Evolutionary conservation across 2,329 filamentous ascomycete genomes (phyloP).

Genomic region (Fusarium clavum): DNA sequence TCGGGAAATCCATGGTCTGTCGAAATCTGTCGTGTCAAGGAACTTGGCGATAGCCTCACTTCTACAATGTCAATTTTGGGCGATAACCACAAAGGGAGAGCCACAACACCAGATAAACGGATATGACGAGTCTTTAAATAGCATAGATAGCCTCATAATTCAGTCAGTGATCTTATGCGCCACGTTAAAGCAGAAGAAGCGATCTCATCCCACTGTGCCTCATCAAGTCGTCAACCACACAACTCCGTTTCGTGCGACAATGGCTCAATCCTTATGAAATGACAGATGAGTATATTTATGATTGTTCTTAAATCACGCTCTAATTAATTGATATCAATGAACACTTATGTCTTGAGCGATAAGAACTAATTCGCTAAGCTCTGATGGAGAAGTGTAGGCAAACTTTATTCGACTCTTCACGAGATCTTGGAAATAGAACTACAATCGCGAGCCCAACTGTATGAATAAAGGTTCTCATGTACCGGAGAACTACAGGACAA

Average conservation of each 20-base stretch:
- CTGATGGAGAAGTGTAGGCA: background rate
- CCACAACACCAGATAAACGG: background rate
- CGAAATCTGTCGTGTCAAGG: background rate
- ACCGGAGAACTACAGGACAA: no score
- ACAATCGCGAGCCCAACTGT: background rate
- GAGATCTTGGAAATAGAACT: background rate
- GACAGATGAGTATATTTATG: fast-evolving
- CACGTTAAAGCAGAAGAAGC: background rate
- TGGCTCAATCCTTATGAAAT: background rate
- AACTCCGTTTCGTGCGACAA: background rate
- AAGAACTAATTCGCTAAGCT: background rate
- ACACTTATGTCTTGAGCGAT: background rate
- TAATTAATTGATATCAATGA: background rate
- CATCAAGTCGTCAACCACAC: background rate
- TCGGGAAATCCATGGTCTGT: background rate
- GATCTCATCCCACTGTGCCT: background rate
- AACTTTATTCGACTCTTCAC: background rate
- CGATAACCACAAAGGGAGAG: background rate
- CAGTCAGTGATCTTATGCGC: background rate
- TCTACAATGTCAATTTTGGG: background rate
- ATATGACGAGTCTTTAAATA: background rate
- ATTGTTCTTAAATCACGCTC: fast-evolving
- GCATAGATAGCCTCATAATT: background rate
- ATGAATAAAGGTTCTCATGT: no score
- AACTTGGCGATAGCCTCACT: background rate